Evolutionary conservation across 352 stramenopile species (phyloP).

Genomic region (Globisporangium carolinianum): DNA sequence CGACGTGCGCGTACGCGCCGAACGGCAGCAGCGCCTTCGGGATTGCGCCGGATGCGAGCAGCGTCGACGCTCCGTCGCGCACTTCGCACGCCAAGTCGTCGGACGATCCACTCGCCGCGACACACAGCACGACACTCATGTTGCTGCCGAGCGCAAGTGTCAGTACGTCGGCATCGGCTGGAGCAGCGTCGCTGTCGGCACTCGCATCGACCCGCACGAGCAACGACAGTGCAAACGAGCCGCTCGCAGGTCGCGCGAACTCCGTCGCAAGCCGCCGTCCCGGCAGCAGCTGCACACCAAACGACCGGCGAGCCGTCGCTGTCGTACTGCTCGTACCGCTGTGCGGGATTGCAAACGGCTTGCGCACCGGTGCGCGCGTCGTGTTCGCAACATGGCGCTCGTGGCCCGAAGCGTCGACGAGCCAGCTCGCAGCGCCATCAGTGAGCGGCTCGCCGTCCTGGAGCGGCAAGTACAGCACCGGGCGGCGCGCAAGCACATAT

Average conservation of each 20-base stretch:
- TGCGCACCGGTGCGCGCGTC: conserved; percentile 27
- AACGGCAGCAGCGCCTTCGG: background rate
- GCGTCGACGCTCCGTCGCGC: background rate
- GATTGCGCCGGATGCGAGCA: background rate
- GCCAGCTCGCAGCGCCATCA: background rate
- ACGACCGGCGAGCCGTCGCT: conserved; percentile 3
- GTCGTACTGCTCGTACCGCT: background rate
- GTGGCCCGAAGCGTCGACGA: conserved; percentile 54
- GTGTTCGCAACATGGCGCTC: conserved; percentile 27
- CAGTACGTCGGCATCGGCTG: conserved; percentile 12
- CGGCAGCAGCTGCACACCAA: conserved; percentile 34
- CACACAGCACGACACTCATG: conserved; percentile 1
- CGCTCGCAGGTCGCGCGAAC: conserved; percentile 11
- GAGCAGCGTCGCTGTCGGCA: background rate
- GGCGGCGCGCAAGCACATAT: conserved; percentile 35
- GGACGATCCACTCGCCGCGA: background rate
- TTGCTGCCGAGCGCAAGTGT: conserved; percentile 7
- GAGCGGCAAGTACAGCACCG: conserved; percentile 45
- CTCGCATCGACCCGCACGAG: conserved; percentile 28
- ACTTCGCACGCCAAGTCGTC: conserved; percentile 4
- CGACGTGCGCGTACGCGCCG: conserved; percentile 19
- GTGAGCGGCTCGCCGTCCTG: conserved; percentile 32
- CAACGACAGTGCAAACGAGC: conserved; percentile 31
- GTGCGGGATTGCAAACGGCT: conserved; percentile 48
- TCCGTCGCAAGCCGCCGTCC: conserved; percentile 8